Evolutionary conservation across 2,329 filamentous ascomycete genomes (phyloP).

Genomic region (Ceratocystis cubensis): DNA sequence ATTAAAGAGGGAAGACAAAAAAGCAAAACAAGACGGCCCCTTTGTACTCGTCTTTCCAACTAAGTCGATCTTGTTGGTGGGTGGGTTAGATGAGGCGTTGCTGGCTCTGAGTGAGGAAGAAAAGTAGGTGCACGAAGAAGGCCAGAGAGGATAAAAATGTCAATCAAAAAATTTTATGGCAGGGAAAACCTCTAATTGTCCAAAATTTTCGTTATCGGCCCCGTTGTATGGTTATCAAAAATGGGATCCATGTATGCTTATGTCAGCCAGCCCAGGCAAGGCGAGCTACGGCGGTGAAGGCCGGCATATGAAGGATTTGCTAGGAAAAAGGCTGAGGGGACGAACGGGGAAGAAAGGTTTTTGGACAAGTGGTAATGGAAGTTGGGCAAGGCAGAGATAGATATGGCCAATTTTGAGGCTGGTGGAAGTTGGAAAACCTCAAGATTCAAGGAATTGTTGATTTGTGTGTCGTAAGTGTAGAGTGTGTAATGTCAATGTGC

Average conservation of each 20-base stretch:
- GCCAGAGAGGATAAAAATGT: constrained; percentile 17
- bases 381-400: not conserved
- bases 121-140: constrained; percentile 18
- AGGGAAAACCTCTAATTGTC: constrained; percentile 20
- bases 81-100: constrained; percentile 14
- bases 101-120: constrained; percentile 16
- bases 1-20: constrained; percentile 10
- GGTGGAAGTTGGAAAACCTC: not conserved
- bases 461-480: not conserved
- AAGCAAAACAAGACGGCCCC: constrained; percentile 14
- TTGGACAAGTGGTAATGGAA: too few species aligned
- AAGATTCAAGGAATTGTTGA: too few species aligned
- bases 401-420: too few species aligned
- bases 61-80: constrained; percentile 16
- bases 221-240: constrained; percentile 20
- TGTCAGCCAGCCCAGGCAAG: constrained; percentile 15
- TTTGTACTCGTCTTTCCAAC: constrained; percentile 13
- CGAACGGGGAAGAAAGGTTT: not conserved
- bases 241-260: constrained; percentile 19
- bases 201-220: constrained; percentile 22
- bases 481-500: not conserved
- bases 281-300: not conserved
- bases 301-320: not conserved
- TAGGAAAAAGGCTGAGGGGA: not conserved
- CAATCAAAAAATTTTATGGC: constrained; percentile 22